These are phyloP conservation scores for Diaporthe vexans DNA, from an alignment of 2,329 filamentous ascomycete genomes.

Conservation along the genomic window DNA sequence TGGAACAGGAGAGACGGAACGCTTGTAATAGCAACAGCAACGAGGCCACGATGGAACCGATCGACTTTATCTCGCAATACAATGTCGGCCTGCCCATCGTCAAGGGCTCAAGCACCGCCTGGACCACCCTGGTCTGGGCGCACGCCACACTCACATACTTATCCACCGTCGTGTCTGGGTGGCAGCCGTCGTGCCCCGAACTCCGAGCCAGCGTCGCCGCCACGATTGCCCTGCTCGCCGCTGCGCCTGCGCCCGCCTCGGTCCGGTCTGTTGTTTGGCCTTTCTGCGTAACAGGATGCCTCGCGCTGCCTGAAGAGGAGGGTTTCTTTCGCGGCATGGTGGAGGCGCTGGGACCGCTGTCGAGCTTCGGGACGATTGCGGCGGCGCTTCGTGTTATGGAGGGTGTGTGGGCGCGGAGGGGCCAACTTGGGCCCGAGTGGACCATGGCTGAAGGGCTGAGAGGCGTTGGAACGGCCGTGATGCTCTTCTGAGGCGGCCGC, in stretches of 20 bases:
- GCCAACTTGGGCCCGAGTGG: constrained; percentile 47
- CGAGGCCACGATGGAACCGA: background rate
- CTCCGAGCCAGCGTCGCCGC: constrained; percentile 50
- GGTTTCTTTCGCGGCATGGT: constrained; percentile 58
- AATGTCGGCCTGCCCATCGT: constrained; percentile 1
- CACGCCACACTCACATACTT: constrained; percentile 63
- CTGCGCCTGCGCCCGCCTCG: constrained; percentile 44
- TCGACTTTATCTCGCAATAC: constrained; percentile 36
- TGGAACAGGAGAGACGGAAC: constrained; percentile 46
- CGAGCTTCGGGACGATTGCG: constrained; percentile 61
- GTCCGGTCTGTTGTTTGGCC: constrained; percentile 53
- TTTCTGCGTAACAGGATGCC: constrained; percentile 53
- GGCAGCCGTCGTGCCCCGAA: constrained; percentile 62
- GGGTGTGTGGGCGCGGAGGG: constrained; percentile 57
- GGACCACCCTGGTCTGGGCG: constrained; percentile 57
- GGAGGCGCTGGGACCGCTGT: constrained; percentile 56
- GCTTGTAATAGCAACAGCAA: constrained; percentile 49
- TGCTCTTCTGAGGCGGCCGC: constrained; percentile 50
- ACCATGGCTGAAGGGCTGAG: constrained; percentile 49
- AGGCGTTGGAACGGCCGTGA: constrained; percentile 59
- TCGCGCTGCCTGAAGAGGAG: constrained; percentile 57
- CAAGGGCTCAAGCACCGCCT: background rate
- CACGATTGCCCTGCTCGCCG: constrained; percentile 41
- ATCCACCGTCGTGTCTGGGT: constrained; percentile 63
- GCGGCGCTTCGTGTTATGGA: constrained; percentile 62